Base-by-base conservation (phyloP, 768 basidiomycete species). In the Podaxis rugospora region DNA sequence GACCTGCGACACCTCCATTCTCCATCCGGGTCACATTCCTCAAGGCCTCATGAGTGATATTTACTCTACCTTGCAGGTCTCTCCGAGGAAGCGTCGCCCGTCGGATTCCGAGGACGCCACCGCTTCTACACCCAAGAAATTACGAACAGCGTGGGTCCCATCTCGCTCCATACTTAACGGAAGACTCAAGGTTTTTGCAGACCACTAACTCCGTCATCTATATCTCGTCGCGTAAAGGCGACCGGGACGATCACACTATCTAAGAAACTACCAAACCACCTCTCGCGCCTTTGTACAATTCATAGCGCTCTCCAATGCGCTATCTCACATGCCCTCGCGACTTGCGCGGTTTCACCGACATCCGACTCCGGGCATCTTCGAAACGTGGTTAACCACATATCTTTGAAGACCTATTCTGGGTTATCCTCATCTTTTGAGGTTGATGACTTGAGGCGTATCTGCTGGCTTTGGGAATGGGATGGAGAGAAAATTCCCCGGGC, bases 391-490 rank as follows among this genome's bases (percentile, higher is more conserved):
- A 93, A 90, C 66, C 86, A 92, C 67, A 69, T 89, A 52, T 88
- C 92, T 39, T 71, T 92, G 51, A 78, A 78, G 53, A 86, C 86
- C 27, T 91, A 91, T 70, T 68, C 83, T 36, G 90, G 89, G 7
- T 74, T 93, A 46, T 75, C 82, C 1, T 80, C 85, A 3, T 81
- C 83, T 57, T 86, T 91, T 64, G 80, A 82, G 35, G 64, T 85
- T n/a, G 82, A 87, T 52, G 92, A 92, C 67, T 76, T 93, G 50
- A 83, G 78, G 59, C 80, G 88, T 61, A 80, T 94, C 18, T 93
- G 92, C 73, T 93, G 92, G 92, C 62, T 93, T 14, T 93, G 92
- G 90, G 92, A 93, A 70, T 94, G 92, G 92, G 86, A 92, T 67
- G 80, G 82, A 5, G 71, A 80, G 47, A 63, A 76, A 4, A 56